These are phyloP conservation scores for Colletotrichum theobromicola DNA, from an alignment of 2,329 filamentous ascomycete genomes.

Conservation along the genomic window DNA sequence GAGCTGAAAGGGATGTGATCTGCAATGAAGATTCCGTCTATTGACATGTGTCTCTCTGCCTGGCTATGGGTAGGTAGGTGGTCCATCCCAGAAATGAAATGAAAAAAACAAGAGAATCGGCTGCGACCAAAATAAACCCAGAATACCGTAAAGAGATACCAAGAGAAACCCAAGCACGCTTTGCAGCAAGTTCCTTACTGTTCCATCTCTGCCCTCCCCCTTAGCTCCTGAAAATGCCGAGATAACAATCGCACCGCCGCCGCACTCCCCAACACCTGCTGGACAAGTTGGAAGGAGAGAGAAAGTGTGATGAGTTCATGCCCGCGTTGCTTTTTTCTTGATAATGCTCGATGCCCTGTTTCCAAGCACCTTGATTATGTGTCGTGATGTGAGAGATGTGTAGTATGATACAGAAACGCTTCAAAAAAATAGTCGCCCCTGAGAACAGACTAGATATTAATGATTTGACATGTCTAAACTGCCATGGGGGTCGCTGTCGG, in stretches of 20 bases:
- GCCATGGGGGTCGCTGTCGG: constrained; percentile 12
- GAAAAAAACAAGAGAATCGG: background rate
- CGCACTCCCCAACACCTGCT: constrained; percentile 21
- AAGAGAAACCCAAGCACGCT: constrained; percentile 1
- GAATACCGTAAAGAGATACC: background rate
- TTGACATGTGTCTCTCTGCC: constrained; percentile 4
- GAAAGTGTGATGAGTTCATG: constrained; percentile 17
- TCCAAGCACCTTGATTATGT: constrained; percentile 13
- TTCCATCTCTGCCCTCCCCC: background rate
- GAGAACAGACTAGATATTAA: background rate
- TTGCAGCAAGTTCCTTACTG: constrained; percentile 2
- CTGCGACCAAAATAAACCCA: background rate
- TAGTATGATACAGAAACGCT: constrained; percentile 7
- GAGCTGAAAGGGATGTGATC: background rate
- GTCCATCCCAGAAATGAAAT: background rate
- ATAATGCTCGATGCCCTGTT: background rate
- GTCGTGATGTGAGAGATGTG: constrained; percentile 6
- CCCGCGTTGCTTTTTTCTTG: constrained; percentile 7
- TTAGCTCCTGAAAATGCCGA: constrained; percentile 22
- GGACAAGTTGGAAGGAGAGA: constrained; percentile 12
- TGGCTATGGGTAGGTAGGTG: constrained; percentile 1
- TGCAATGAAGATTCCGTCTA: constrained; percentile 11
- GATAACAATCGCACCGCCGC: constrained; percentile 18
- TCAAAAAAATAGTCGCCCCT: background rate
- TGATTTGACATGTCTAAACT: background rate